These are phyloP conservation scores for Pseudofabraea citricarpa DNA, from an alignment of 2,329 filamentous ascomycete species.

Conservation along the genomic window DNA sequence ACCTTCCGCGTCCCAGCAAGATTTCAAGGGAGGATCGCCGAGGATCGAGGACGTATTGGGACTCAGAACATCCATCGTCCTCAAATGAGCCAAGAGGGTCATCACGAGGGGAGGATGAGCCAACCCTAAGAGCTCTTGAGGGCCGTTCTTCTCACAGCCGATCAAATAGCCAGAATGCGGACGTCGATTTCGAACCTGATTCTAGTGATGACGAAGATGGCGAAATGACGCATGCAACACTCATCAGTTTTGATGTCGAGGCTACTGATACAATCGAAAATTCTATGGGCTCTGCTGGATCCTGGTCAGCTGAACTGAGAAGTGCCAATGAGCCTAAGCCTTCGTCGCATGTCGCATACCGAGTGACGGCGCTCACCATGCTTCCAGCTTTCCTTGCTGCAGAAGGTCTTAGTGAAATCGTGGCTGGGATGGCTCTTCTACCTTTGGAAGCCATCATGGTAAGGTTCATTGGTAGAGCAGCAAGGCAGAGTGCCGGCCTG, in stretches of 20 bases:
- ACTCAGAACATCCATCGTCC: constrained; percentile 10
- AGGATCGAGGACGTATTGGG: constrained; percentile 12
- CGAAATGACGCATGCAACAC: constrained; percentile 23
- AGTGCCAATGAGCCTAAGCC: constrained; percentile 25
- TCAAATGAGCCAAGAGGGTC: constrained; percentile 9
- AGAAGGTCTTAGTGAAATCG: constrained; percentile 24
- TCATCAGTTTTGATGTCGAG: constrained; percentile 30
- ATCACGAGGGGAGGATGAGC: constrained; percentile 16
- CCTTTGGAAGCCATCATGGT: constrained; percentile 28
- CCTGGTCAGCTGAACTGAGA: constrained; percentile 30
- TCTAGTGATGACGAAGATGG: constrained; percentile 25
- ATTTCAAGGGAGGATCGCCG: constrained; percentile 6
- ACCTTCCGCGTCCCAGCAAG: constrained; percentile 24
- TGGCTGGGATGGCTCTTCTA: constrained; percentile 20
- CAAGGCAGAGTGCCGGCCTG: constrained; percentile 14
- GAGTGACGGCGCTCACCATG: constrained; percentile 27
- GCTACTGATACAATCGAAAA: constrained; percentile 20
- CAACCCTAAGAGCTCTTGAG: constrained; percentile 26
- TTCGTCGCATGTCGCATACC: constrained; percentile 19
- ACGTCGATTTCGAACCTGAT: constrained; percentile 14
- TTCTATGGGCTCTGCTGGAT: constrained; percentile 10
- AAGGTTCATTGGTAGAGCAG: constrained; percentile 21
- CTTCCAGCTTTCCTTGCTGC: constrained; percentile 27
- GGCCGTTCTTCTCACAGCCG: constrained; percentile 18
- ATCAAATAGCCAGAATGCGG: constrained; percentile 8